These are phyloP conservation scores for Boletus sensibilis DNA, from an alignment of 768 basidiomycete species.

Conservation along the genomic window DNA sequence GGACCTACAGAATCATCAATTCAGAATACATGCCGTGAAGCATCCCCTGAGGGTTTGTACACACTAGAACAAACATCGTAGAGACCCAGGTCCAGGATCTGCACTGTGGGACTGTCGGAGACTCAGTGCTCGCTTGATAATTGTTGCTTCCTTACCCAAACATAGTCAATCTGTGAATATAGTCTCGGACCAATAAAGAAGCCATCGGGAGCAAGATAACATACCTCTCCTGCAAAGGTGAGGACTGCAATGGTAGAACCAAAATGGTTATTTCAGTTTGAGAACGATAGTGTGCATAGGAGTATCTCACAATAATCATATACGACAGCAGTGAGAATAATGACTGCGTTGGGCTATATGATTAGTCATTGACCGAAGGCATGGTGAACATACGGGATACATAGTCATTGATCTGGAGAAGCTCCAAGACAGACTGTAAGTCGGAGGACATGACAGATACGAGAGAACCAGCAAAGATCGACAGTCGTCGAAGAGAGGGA, in stretches of 20 bases:
- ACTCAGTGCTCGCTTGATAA: no score
- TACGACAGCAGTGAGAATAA: neutral
- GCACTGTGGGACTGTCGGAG: neutral
- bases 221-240: neutral
- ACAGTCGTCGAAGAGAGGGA: no score
- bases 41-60: neutral
- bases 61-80: constrained; percentile 5
- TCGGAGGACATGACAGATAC: neutral
- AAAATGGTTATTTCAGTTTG: neutral
- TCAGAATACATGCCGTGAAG: neutral
- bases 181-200: neutral
- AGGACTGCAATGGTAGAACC: neutral
- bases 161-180: constrained; percentile 5
- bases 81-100: constrained; percentile 13
- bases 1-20: neutral
- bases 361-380: neutral
- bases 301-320: constrained; percentile 10
- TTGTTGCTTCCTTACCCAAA: constrained; percentile 9
- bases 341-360: neutral
- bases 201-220: no score
- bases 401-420: neutral
- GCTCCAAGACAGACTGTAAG: neutral
- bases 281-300: no score
- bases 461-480: no score
- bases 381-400: neutral